Conservation (phyloP, 768 basidiomycete species). For the Asterophora parasitica region DNA sequence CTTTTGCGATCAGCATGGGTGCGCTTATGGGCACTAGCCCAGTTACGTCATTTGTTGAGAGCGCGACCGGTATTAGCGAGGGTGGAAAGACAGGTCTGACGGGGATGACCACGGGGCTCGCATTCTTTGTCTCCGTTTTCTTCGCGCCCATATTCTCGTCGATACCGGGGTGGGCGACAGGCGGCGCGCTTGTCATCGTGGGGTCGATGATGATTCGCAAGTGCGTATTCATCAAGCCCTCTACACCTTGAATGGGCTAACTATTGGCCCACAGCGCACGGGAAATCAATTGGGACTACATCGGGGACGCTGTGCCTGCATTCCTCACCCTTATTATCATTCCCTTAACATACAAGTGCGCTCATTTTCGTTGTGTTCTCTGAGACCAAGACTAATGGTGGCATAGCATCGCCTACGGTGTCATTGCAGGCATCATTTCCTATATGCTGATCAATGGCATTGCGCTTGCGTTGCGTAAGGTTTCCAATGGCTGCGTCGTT, state of each 20-base stretch:
- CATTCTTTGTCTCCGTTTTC: constrained; percentile 82
- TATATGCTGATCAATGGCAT: constrained; percentile 73
- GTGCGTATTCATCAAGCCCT: constrained; percentile 30
- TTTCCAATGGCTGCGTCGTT: constrained; percentile 52
- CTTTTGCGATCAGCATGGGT: constrained; percentile 77
- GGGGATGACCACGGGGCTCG: constrained; percentile 63
- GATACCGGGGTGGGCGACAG: constrained; percentile 84
- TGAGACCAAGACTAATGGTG: background rate
- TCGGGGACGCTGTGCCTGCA: constrained; percentile 83
- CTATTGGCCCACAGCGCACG: constrained; percentile 43
- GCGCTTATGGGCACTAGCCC: constrained; percentile 77
- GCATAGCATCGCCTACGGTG: constrained; percentile 79
- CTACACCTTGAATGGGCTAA: background rate
- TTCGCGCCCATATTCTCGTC: constrained; percentile 87
- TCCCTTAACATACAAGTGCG: constrained; percentile 72
- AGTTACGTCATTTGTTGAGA: constrained; percentile 80
- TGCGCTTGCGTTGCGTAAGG: constrained; percentile 51
- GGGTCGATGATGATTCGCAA: constrained; percentile 90
- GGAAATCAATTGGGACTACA: constrained; percentile 87
- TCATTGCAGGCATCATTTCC: constrained; percentile 72
- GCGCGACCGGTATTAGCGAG: constrained; percentile 78
- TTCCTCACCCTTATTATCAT: constrained; percentile 81
- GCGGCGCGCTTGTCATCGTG: constrained; percentile 79
- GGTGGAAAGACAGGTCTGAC: constrained; percentile 87
- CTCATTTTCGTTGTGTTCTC: constrained; percentile 4